phyloP scores from a whole-genome alignment of 1,284 basidiomycete species.

The Cutaneotrichosporon daszewskae region DNA sequence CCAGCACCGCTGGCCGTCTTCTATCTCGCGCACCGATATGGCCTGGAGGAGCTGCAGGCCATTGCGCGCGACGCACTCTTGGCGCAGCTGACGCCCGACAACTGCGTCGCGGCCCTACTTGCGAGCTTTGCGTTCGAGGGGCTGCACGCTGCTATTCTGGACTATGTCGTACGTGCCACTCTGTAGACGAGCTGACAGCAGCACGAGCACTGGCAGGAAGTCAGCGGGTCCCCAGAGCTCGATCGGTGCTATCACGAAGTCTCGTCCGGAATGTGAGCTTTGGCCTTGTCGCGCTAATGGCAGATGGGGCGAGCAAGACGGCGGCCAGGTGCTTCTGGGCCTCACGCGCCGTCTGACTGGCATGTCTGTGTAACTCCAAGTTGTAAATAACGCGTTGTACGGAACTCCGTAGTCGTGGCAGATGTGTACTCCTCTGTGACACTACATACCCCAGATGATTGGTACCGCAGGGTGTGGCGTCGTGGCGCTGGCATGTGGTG shows the following conservation, averaged over 20 bases:
- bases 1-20: slow-evolving; percentile 67
- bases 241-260: slow-evolving; percentile 39
- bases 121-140: slow-evolving; percentile 35
- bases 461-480: too few relatives aligned
- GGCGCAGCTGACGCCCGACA: slow-evolving; percentile 62
- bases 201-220: slow-evolving; percentile 30
- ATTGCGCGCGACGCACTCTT: slow-evolving; percentile 71
- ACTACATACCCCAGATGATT: too few relatives aligned
- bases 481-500: too few relatives aligned
- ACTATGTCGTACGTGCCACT: slow-evolving; percentile 36
- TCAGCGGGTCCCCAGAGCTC: slow-evolving; percentile 30
- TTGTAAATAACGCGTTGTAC: too few relatives aligned
- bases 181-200: slow-evolving; percentile 7
- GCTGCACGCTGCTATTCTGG: slow-evolving; percentile 31
- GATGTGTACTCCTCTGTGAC: too few relatives aligned
- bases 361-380: not conserved
- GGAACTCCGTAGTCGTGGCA: too few relatives aligned
- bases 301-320: slow-evolving; percentile 30
- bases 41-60: slow-evolving; percentile 59
- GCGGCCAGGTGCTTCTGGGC: slow-evolving; percentile 32
- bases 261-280: slow-evolving; percentile 28
- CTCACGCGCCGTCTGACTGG: slow-evolving; percentile 18
- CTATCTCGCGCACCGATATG: slow-evolving; percentile 72
- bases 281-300: too few relatives aligned
- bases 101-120: slow-evolving; percentile 62